Evolutionary conservation across 768 basidiomycete species (phyloP).

Genomic region (Suillus americanus): DNA sequence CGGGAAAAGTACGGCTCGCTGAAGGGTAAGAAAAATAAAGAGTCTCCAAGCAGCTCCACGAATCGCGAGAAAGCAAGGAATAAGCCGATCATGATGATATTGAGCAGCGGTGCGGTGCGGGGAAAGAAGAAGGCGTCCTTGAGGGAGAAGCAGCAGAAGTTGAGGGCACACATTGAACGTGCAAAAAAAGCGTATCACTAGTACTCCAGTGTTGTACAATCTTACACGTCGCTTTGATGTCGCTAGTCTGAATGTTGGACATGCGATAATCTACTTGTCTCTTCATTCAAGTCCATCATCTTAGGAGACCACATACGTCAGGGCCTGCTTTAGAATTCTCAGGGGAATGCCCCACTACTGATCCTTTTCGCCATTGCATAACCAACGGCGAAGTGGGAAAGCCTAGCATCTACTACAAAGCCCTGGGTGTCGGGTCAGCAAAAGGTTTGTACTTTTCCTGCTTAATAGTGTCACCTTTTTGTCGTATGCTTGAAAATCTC

Average conservation of each 20-base stretch:
- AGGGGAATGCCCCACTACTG: conserved; percentile 24
- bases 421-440: conserved; percentile 35
- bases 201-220: conserved; percentile 5
- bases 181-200: conserved; percentile 51
- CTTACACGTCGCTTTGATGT: no score
- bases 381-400: conserved; percentile 75
- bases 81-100: conserved; percentile 95
- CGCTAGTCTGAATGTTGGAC: not conserved
- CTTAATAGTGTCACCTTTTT: conserved; percentile 42
- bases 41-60: conserved; percentile 77
- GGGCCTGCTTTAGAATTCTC: not conserved
- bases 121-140: conserved; percentile 83
- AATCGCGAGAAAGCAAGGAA: conserved; percentile 92
- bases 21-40: conserved; percentile 92
- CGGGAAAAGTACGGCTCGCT: conserved; percentile 89
- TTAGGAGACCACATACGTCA: not conserved
- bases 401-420: conserved; percentile 71
- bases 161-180: conserved; percentile 73
- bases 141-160: conserved; percentile 76
- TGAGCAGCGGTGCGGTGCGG: conserved; percentile 72
- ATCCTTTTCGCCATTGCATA: conserved; percentile 55
- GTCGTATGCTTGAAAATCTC: conserved; percentile 49
- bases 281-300: not conserved
- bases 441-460: not conserved
- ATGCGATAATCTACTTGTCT: not conserved